Percentiles rank a stretch among this genome's conserved stretches.
Evolutionary conservation across 495 filamentous ascomycete genomes (phyloP).

Genomic region (Penicillium goetzii): DNA sequence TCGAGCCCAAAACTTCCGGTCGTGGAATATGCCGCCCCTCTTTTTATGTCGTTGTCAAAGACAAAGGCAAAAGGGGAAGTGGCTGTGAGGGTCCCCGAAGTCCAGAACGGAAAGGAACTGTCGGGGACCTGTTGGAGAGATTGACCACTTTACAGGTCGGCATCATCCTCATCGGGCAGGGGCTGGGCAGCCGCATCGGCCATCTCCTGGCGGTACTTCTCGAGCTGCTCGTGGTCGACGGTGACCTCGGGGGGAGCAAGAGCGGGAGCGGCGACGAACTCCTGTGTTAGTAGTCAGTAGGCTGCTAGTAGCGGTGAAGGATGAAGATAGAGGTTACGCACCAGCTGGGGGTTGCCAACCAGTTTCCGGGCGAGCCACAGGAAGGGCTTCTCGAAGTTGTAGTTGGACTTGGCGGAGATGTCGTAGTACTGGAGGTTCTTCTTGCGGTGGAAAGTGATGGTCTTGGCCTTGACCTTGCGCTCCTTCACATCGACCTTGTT

Average conservation of each 20-base stretch:
- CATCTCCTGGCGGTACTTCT: slow-evolving; percentile 89
- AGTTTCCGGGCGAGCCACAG: slow-evolving; percentile 99
- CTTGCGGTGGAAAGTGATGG: slow-evolving; percentile 99
- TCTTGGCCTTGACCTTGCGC: slow-evolving; percentile 99
- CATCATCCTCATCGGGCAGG: slow-evolving; percentile 94
- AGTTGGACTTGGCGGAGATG: slow-evolving; percentile 99
- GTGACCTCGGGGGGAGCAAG: slow-evolving; percentile 89
- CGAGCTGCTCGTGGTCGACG: slow-evolving; percentile 81
- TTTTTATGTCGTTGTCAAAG: slow-evolving; percentile 10
- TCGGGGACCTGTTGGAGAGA: slow-evolving; percentile 19
- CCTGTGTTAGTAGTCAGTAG: slow-evolving; percentile 54
- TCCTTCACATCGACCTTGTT: slow-evolving; percentile 99
- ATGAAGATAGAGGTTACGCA: slow-evolving; percentile 49
- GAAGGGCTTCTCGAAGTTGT: slow-evolving; percentile 99
- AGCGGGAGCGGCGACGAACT: slow-evolving; percentile 95
- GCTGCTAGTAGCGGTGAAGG: slow-evolving; percentile 6
- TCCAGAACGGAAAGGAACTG: slow-evolving; percentile 7
- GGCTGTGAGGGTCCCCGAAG: slow-evolving; percentile 14
- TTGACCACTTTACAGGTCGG: slow-evolving; percentile 61
- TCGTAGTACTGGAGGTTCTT: slow-evolving; percentile 99
- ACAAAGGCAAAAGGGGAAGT: slow-evolving; percentile 12
- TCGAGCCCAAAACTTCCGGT: slow-evolving; percentile 26
- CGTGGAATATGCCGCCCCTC: slow-evolving; percentile 24
- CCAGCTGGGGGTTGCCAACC: slow-evolving; percentile 88
- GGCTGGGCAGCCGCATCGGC: slow-evolving; percentile 76